Evolutionary conservation across 257 asterid genomes (phyloP).

Genomic region (Gynochthodes officinalis): DNA sequence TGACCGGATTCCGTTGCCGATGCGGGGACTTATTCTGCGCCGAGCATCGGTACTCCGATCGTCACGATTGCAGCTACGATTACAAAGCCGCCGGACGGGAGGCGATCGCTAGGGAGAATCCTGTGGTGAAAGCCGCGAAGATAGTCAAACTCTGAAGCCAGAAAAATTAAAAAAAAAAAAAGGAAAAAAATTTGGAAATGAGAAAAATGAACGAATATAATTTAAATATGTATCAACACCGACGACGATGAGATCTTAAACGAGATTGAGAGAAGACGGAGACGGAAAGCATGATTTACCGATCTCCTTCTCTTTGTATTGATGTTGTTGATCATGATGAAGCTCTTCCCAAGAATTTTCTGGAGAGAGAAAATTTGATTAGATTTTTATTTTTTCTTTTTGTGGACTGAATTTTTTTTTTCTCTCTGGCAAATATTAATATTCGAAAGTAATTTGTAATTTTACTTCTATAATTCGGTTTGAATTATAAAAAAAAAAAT

Average conservation of each 20-base stretch:
- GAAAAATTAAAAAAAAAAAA: neutral
- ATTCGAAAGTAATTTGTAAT: neutral
- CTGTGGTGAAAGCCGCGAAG: constrained; percentile 84
- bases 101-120: constrained; percentile 78
- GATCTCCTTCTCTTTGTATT: neutral
- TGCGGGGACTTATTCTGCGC: constrained; percentile 87
- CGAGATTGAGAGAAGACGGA: neutral
- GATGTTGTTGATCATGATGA: neutral
- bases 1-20: constrained; percentile 85
- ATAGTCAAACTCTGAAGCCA: constrained; percentile 49
- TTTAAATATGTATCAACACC: neutral
- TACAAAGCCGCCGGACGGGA: constrained; percentile 82
- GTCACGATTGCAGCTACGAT: constrained; percentile 84
- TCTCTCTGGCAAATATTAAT: neutral
- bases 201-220: neutral
- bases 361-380: neutral
- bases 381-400: neutral
- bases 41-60: constrained; percentile 83
- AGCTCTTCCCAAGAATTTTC: neutral
- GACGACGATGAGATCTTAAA: neutral
- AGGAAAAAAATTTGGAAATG: neutral
- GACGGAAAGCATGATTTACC: neutral
- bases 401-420: neutral
- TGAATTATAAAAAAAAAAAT: neutral
- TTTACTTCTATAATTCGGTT: neutral